Percentiles rank a stretch among this genome's conserved stretches.
Evolutionary conservation across 331 rosid genomes (phyloP).

Genomic region (Quercus lobata): DNA sequence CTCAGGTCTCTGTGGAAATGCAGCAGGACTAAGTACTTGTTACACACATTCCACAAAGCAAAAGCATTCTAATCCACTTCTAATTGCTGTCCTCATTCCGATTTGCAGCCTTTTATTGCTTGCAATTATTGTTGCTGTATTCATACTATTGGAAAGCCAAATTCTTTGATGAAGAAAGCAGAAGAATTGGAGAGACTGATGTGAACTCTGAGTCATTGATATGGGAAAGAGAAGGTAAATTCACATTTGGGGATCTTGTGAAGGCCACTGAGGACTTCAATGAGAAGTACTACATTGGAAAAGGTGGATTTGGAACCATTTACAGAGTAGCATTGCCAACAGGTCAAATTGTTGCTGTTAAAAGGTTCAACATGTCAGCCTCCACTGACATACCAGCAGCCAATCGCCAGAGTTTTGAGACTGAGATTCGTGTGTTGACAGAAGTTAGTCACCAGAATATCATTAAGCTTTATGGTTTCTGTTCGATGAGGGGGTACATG

Average conservation of each 20-base stretch:
- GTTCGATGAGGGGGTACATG: no score
- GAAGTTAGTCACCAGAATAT: no score
- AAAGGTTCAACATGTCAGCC: no score
- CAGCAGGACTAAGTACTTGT: conserved; percentile 37
- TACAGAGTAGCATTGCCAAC: conserved; percentile 47
- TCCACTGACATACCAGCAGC: no score
- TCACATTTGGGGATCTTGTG: conserved; percentile 50
- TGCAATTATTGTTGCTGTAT: conserved; percentile 17
- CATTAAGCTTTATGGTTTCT: no score
- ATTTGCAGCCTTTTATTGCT: conserved; percentile 29
- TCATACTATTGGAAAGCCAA: conserved; percentile 17
- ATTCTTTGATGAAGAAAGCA: conserved; percentile 28
- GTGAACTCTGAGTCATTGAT: conserved; percentile 13
- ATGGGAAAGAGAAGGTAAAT: conserved; percentile 59
- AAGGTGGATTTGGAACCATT: conserved; percentile 76
- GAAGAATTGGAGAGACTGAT: neutral
- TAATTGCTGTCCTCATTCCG: conserved; percentile 47
- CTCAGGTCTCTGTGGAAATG: conserved; percentile 52
- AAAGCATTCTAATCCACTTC: conserved; percentile 26
- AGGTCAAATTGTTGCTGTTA: conserved; percentile 10
- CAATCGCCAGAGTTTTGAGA: no score
- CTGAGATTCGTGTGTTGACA: no score
- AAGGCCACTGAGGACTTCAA: conserved; percentile 58
- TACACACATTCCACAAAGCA: conserved; percentile 18
- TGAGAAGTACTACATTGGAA: conserved; percentile 67